Evolutionary conservation across 2,329 filamentous ascomycete species (phyloP).

Genomic region (Colletotrichum orchidophilum): DNA sequence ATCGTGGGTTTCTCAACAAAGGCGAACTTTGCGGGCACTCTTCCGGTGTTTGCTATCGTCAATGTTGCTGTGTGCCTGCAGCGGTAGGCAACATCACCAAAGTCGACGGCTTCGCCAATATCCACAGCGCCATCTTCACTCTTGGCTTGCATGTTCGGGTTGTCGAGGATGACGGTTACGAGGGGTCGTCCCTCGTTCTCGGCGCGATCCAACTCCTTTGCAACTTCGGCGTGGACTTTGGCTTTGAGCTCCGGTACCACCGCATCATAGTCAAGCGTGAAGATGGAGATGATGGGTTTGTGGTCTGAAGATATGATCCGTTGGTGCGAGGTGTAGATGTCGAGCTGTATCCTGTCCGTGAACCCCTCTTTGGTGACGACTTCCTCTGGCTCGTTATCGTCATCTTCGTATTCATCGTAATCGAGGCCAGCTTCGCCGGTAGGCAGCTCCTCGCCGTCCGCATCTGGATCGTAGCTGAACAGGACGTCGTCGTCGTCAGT

Average conservation of each 20-base stretch:
- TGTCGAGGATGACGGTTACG: conserved; percentile 84
- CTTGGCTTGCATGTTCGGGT: conserved; percentile 45
- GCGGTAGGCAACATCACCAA: conserved; percentile 78
- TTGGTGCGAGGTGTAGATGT: conserved; percentile 87
- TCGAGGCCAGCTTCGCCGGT: conserved; percentile 58
- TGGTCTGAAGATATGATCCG: conserved; percentile 92
- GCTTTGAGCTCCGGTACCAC: conserved; percentile 87
- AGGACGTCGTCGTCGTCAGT: conserved; percentile 83
- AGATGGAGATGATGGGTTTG: conserved; percentile 87
- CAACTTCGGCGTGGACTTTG: conserved; percentile 85
- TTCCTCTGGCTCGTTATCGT: conserved; percentile 54
- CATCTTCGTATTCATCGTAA: conserved; percentile 67
- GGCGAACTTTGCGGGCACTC: conserved; percentile 79
- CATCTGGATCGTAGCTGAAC: conserved; percentile 90
- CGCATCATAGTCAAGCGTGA: conserved; percentile 85
- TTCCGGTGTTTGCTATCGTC: conserved; percentile 92
- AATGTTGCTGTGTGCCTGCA: conserved; percentile 72
- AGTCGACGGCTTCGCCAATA: conserved; percentile 73
- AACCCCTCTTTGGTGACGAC: conserved; percentile 68
- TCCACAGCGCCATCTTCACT: conserved; percentile 41
- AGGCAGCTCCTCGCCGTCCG: conserved; percentile 64
- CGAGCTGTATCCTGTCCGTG: conserved; percentile 62
- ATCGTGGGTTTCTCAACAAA: conserved; percentile 78
- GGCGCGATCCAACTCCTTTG: conserved; percentile 84
- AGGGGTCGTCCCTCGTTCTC: conserved; percentile 90